Evolutionary conservation across 139 green algal genomes (phyloP).

Genomic region (Eudorina sp.): DNA sequence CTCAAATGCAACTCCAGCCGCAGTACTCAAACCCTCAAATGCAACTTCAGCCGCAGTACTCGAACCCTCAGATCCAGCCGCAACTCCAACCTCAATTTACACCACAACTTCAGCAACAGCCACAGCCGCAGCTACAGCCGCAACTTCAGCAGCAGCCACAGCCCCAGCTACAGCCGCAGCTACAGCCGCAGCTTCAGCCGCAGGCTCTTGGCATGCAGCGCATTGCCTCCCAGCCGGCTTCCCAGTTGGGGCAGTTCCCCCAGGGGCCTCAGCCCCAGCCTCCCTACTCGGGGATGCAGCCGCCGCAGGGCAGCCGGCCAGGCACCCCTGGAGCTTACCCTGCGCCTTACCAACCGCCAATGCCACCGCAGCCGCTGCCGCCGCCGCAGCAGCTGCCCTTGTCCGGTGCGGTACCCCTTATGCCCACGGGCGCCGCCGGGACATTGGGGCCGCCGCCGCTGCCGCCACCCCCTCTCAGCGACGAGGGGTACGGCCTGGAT

Average conservation of each 20-base stretch:
- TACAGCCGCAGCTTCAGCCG: not conserved
- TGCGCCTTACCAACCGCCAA: not conserved
- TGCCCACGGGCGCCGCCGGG: no score
- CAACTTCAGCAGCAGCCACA: not conserved
- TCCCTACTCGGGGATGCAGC: not conserved
- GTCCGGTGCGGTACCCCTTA: no score
- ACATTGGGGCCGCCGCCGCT: not conserved
- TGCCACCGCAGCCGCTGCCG: not conserved
- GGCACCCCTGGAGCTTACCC: not conserved
- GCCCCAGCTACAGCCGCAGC: not conserved
- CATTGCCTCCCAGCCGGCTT: not conserved
- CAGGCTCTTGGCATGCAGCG: not conserved
- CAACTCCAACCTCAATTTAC: no score
- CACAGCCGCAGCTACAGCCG: not conserved
- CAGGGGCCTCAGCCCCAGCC: not conserved
- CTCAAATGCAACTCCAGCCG: not conserved
- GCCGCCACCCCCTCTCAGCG: not conserved
- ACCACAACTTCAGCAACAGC: not conserved
- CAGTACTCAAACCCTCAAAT: not conserved
- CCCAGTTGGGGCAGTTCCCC: not conserved
- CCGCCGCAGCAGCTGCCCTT: not conserved
- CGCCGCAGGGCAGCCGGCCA: not conserved
- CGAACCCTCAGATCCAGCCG: not conserved
- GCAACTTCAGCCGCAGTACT: no score
- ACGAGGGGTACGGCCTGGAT: slow-evolving; percentile 1